Percentiles rank a stretch among this genome's conserved stretches.
phyloP scores from a whole-genome alignment of 2,329 filamentous ascomycete species.

The Cordyceps cateniannulata region DNA sequence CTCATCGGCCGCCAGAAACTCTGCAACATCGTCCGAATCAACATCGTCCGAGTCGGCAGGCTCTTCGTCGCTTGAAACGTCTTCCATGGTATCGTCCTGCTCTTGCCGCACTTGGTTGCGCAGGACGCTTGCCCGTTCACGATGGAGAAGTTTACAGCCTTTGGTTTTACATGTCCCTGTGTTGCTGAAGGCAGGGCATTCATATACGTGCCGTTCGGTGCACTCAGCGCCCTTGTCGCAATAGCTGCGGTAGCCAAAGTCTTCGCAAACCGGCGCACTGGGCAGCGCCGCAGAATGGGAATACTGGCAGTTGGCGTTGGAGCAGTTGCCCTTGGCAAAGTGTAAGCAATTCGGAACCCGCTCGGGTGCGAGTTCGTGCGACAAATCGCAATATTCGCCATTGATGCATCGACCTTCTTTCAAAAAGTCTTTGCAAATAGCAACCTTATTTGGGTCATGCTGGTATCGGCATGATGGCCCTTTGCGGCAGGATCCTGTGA shows the following conservation, averaged over 20 bases:
- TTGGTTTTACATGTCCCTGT: slow-evolving; percentile 74
- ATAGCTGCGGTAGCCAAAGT: slow-evolving; percentile 82
- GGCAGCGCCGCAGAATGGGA: slow-evolving; percentile 74
- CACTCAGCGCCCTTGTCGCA: slow-evolving; percentile 78
- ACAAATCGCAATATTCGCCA: slow-evolving; percentile 80
- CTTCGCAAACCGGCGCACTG: slow-evolving; percentile 71
- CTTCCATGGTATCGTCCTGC: slow-evolving; percentile 52
- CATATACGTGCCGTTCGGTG: slow-evolving; percentile 76
- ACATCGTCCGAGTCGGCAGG: slow-evolving; percentile 68
- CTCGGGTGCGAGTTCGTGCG: slow-evolving; percentile 76
- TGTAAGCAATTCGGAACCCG: slow-evolving; percentile 85
- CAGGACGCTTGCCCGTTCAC: slow-evolving; percentile 75
- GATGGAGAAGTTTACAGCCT: slow-evolving; percentile 79
- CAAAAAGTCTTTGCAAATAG: slow-evolving; percentile 83
- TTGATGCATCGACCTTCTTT: slow-evolving; percentile 70
- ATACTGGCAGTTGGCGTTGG: slow-evolving; percentile 80
- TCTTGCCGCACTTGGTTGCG: slow-evolving; percentile 58
- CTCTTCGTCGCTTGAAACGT: slow-evolving; percentile 74
- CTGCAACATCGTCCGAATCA: slow-evolving; percentile 68
- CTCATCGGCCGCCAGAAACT: slow-evolving; percentile 53
- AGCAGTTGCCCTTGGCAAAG: slow-evolving; percentile 84
- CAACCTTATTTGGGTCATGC: slow-evolving; percentile 81
- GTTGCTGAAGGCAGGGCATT: slow-evolving; percentile 95
- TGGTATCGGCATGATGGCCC: slow-evolving; percentile 73
- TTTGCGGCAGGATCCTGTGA: slow-evolving; percentile 74